Evolutionary conservation across 192 early-diverging fungal species (phyloP).

Genomic region (Backusella mclennaniae): DNA sequence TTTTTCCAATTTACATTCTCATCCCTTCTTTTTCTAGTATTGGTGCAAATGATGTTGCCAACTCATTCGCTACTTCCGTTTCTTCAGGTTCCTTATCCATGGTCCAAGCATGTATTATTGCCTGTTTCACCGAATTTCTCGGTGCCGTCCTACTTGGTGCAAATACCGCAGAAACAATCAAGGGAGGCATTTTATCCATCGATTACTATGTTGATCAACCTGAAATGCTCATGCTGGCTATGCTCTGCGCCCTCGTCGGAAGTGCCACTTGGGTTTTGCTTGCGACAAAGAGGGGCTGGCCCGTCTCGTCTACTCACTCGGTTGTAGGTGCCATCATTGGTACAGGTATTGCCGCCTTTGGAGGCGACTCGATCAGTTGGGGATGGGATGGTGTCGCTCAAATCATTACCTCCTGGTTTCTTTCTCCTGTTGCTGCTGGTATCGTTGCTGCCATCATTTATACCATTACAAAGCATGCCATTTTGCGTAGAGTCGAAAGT

Average conservation of each 20-base stretch:
- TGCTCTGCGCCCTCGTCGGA: slow-evolving; percentile 78
- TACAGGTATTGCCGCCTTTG: slow-evolving; percentile 70
- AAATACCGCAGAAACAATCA: slow-evolving; percentile 78
- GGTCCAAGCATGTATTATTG: slow-evolving; percentile 71
- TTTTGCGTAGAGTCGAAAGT: slow-evolving; percentile 62
- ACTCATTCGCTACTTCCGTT: slow-evolving; percentile 84
- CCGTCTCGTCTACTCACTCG: slow-evolving; percentile 79
- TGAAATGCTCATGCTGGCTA: slow-evolving; percentile 78
- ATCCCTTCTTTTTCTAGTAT: slow-evolving; percentile 40
- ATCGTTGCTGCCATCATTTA: slow-evolving; percentile 65
- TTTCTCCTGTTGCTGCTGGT: slow-evolving; percentile 66
- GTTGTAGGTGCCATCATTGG: slow-evolving; percentile 79
- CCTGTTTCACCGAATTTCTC: slow-evolving; percentile 80
- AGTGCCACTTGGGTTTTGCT: slow-evolving; percentile 75
- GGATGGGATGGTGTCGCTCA: slow-evolving; percentile 42
- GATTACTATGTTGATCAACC: slow-evolving; percentile 57
- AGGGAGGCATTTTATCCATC: slow-evolving; percentile 66
- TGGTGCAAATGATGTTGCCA: slow-evolving; percentile 89
- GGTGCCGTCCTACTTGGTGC: slow-evolving; percentile 78
- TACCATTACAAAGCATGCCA: slow-evolving; percentile 58
- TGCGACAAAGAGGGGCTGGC: slow-evolving; percentile 65
- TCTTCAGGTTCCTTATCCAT: slow-evolving; percentile 78
- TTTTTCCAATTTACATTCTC: too few relatives aligned
- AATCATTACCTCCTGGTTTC: slow-evolving; percentile 77
- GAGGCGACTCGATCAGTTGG: slow-evolving; percentile 62